These are phyloP conservation scores for Colletotrichum euphorbiae DNA, from an alignment of 2,329 filamentous ascomycete genomes.

Conservation along the genomic window DNA sequence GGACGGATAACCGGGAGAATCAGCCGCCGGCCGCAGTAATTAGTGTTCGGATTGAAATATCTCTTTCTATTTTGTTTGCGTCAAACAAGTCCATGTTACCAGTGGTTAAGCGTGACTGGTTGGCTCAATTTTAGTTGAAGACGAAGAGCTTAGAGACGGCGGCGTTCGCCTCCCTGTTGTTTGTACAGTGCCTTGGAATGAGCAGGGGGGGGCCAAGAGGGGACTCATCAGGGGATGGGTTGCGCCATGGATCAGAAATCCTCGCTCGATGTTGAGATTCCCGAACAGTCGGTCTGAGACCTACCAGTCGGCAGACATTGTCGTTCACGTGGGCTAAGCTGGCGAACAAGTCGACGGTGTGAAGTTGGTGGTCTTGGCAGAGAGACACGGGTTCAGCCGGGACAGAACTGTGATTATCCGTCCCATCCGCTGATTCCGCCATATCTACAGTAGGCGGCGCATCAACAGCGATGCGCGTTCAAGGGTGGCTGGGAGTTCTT, in stretches of 20 bases:
- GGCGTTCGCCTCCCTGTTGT: slow-evolving; percentile 8
- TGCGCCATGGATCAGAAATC: slow-evolving; percentile 7
- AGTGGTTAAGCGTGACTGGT: neutral
- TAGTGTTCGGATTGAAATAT: neutral
- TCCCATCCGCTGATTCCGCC: neutral
- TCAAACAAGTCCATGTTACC: neutral
- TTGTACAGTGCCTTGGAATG: neutral
- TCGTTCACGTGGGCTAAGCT: slow-evolving; percentile 28
- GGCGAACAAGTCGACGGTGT: slow-evolving; percentile 16
- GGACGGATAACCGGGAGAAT: slow-evolving; percentile 2
- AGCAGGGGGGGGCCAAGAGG: slow-evolving; percentile 10
- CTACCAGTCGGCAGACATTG: slow-evolving; percentile 21
- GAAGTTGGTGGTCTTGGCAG: slow-evolving; percentile 11
- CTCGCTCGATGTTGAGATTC: neutral
- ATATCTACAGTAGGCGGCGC: slow-evolving; percentile 6
- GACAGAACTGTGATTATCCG: neutral
- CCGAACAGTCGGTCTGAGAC: neutral
- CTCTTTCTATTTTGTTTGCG: neutral
- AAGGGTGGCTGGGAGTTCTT: slow-evolving; percentile 13
- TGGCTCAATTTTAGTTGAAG: neutral
- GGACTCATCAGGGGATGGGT: slow-evolving; percentile 1
- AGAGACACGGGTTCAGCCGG: slow-evolving; percentile 24
- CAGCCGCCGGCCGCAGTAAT: slow-evolving; percentile 11
- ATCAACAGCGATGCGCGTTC: slow-evolving; percentile 15
- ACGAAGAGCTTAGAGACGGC: neutral